These are phyloP conservation scores for Monosporascus sp. DNA, from an alignment of 2,329 filamentous ascomycete species.

Conservation along the genomic window DNA sequence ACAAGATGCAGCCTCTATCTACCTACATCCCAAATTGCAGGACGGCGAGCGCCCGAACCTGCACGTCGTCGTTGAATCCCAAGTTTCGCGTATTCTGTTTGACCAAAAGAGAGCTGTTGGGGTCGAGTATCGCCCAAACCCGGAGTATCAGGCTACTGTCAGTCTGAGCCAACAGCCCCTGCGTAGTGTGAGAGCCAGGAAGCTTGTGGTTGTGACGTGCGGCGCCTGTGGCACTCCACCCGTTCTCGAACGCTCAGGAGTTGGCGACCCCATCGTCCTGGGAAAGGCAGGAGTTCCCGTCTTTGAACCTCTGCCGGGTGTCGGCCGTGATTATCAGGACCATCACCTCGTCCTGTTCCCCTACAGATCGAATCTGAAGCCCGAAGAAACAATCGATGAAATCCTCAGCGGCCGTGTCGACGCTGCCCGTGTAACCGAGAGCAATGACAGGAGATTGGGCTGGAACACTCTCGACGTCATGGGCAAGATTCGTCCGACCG, in stretches of 20 bases:
- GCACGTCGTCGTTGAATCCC: slow-evolving; percentile 45
- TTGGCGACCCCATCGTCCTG: slow-evolving; percentile 39
- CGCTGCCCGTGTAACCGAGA: background rate
- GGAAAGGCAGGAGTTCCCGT: slow-evolving; percentile 23
- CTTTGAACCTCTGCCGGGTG: slow-evolving; percentile 37
- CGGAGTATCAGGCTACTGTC: background rate
- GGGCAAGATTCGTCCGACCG: slow-evolving; percentile 3
- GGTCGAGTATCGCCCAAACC: slow-evolving; percentile 2
- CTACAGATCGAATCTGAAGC: slow-evolving; percentile 25
- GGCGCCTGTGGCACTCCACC: slow-evolving; percentile 36
- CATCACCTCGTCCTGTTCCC: slow-evolving; percentile 43
- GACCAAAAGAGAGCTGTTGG: slow-evolving; percentile 1
- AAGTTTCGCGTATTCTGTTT: slow-evolving; percentile 28
- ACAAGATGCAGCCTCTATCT: slow-evolving; percentile 45
- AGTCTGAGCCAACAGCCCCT: background rate
- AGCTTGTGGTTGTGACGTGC: slow-evolving; percentile 35
- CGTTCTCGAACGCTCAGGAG: slow-evolving; percentile 45
- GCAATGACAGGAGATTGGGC: slow-evolving; percentile 2
- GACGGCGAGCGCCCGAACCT: slow-evolving; percentile 40
- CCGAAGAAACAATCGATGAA: background rate
- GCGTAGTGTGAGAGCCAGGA: slow-evolving; percentile 34
- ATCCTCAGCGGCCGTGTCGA: background rate
- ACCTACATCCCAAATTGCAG: slow-evolving; percentile 44
- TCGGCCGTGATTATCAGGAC: slow-evolving; percentile 42
- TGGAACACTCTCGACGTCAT: slow-evolving; percentile 6